Percentiles rank a stretch among this genome's conserved stretches.
phyloP scores from a whole-genome alignment of 495 filamentous ascomycete species.

The Aspergillus cristatus region DNA sequence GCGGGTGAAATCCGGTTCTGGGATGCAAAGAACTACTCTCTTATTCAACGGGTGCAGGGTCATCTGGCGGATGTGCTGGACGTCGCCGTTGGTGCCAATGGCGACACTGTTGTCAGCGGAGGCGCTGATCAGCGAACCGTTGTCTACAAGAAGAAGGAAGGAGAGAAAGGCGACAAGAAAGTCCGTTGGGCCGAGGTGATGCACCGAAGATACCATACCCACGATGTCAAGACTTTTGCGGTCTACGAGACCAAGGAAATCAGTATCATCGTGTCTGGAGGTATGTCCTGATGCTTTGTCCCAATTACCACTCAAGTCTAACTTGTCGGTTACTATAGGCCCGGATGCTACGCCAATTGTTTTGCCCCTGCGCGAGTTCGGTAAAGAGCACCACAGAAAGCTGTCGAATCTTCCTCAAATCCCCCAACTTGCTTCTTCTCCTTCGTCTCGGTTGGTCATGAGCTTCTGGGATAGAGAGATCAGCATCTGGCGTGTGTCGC shows the following conservation, averaged over 20 bases:
- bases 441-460: constrained; percentile 62
- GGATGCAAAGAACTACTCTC: constrained; percentile 84
- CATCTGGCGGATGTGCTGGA: constrained; percentile 89
- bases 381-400: constrained; percentile 69
- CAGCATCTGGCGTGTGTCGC: constrained; percentile 65
- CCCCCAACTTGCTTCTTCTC: constrained; percentile 58
- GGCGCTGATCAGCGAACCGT: constrained; percentile 85
- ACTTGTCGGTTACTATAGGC: constrained; percentile 46
- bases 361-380: constrained; percentile 68
- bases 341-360: constrained; percentile 77
- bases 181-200: constrained; percentile 74
- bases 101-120: constrained; percentile 76
- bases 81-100: constrained; percentile 68
- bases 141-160: constrained; percentile 53
- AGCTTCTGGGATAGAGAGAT: constrained; percentile 92
- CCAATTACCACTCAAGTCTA: constrained; percentile 1
- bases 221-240: constrained; percentile 94
- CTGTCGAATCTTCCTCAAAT: constrained; percentile 75
- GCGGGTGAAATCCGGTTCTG: constrained; percentile 87
- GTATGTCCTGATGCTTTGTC: constrained; percentile 35
- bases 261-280: constrained; percentile 86
- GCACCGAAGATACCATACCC: constrained; percentile 72
- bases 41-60: constrained; percentile 71
- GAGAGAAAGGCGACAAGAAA: constrained; percentile 47
- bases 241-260: constrained; percentile 74